Evolutionary conservation across 2,329 filamentous ascomycete species (phyloP).

Genomic region (Claviceps spartinae): DNA sequence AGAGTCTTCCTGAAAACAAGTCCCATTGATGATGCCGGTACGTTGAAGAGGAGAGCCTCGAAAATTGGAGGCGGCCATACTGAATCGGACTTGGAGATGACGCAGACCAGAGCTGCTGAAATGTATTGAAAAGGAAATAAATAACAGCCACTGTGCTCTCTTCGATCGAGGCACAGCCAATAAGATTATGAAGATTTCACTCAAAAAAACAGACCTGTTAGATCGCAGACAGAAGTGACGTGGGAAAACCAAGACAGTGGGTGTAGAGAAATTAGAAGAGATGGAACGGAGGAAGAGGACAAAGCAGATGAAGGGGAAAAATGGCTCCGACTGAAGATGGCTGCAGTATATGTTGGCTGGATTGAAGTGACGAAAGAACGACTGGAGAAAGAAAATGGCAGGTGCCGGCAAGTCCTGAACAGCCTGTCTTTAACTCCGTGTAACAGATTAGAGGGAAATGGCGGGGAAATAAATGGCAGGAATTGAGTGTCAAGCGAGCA

Average conservation of each 20-base stretch:
- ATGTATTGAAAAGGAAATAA: slow-evolving; percentile 8
- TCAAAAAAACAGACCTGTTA: slow-evolving; percentile 15
- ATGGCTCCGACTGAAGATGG: slow-evolving; percentile 3
- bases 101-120: slow-evolving; percentile 3
- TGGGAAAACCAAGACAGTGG: slow-evolving; percentile 10
- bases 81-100: neutral
- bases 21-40: slow-evolving; percentile 7
- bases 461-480: slow-evolving; percentile 13
- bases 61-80: slow-evolving; percentile 19
- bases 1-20: slow-evolving; percentile 12
- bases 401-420: slow-evolving; percentile 15
- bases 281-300: slow-evolving; percentile 7
- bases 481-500: slow-evolving; percentile 8
- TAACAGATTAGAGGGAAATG: slow-evolving; percentile 11
- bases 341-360: slow-evolving; percentile 5
- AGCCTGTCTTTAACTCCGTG: slow-evolving; percentile 4
- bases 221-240: slow-evolving; percentile 16
- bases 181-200: slow-evolving; percentile 16
- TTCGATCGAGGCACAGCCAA: slow-evolving; percentile 6
- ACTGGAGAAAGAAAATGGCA: slow-evolving; percentile 8
- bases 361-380: slow-evolving; percentile 2
- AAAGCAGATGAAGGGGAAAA: slow-evolving; percentile 5
- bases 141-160: slow-evolving; percentile 7
- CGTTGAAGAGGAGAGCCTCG: slow-evolving; percentile 16
- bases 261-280: slow-evolving; percentile 8